Evolutionary conservation across 2,329 filamentous ascomycete genomes (phyloP), one percentile per base, ranked within the genome.

Genomic region (Aspergillus fumigatus): DNA sequence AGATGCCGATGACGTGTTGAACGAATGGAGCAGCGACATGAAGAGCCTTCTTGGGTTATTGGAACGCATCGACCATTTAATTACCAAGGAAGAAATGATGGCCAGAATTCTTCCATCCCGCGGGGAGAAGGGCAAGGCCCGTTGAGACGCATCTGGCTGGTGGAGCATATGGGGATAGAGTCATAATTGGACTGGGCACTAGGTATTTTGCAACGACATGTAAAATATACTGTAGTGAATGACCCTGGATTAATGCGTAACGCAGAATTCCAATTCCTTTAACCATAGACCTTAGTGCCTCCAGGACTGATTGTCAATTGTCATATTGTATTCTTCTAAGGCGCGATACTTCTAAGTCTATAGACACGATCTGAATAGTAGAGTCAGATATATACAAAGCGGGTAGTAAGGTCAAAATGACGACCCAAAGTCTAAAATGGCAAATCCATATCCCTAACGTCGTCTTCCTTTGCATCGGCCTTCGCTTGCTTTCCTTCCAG

Each of bases 1-100:
- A 62, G 92, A 96, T 75, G 91, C 92, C 1, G 94, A 99, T 71
- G 94, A 99, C 75, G 87, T 97, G 53, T 79, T 99, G 70, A 99
- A 99, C 71, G 94, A 99, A 77, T 99, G 94, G 94, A 96, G 92
- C 73, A 88, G 90, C 69, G 96, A 97, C 76, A 97, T 96, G 91
- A 96, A 94, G 87, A 92, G 88, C 70, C 77, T 96, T 67, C 77
- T 96, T 63, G 91, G 90, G 10, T 78, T 93, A 54, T 72, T 96
- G 70, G 92, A 96, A 81, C 84, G 92, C 61, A 95, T 99, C 59
- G 94, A 99, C 72, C 94, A 99, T 75, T 82, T 99, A 68, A 99
- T 99, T 70, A 99, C 95, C 54, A 97, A 97, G 82, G 94, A 99
- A 78, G 94, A 99, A 82, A 99, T 99, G 94, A 99, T 99, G 94